phyloP scores from a whole-genome alignment of 2,329 filamentous ascomycete species.

The Bipolaris zeicola region DNA sequence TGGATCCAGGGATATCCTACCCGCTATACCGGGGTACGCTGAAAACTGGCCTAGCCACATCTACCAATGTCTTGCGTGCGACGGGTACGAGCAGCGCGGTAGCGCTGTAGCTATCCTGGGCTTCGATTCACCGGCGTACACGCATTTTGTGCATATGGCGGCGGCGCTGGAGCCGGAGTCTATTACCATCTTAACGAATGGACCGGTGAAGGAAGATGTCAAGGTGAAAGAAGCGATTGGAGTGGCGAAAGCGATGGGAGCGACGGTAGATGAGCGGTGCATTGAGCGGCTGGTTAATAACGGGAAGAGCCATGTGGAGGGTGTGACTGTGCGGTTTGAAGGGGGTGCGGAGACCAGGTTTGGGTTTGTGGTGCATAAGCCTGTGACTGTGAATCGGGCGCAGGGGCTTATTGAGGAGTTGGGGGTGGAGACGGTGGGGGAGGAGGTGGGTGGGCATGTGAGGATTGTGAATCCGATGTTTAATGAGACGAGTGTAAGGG shows the following conservation, averaged over 20 bases:
- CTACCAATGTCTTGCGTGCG: conserved; percentile 66
- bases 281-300: conserved; percentile 36
- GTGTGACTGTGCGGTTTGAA: conserved; percentile 40
- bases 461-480: conserved; percentile 52
- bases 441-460: conserved; percentile 51
- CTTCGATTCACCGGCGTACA: conserved; percentile 27
- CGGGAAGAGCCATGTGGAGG: conserved; percentile 29
- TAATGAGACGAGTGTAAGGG: conserved; percentile 56
- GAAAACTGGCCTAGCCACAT: conserved; percentile 57
- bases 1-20: conserved; percentile 59
- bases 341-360: conserved; percentile 30
- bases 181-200: conserved; percentile 39
- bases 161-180: conserved; percentile 26
- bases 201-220: conserved; percentile 13
- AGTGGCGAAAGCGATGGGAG: conserved; percentile 27
- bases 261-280: conserved; percentile 32
- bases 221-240: conserved; percentile 29
- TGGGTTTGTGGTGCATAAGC: conserved; percentile 36
- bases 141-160: conserved; percentile 36
- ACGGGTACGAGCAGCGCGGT: conserved; percentile 64
- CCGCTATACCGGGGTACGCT: conserved; percentile 58
- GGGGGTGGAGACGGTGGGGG: conserved; percentile 47
- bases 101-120: conserved; percentile 36
- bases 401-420: conserved; percentile 41
- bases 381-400: conserved; percentile 37